Percentiles rank a stretch among this genome's conserved stretches.
Evolutionary conservation across 345 rosid genomes (phyloP).

Genomic region (Aurinia saxatilis): DNA sequence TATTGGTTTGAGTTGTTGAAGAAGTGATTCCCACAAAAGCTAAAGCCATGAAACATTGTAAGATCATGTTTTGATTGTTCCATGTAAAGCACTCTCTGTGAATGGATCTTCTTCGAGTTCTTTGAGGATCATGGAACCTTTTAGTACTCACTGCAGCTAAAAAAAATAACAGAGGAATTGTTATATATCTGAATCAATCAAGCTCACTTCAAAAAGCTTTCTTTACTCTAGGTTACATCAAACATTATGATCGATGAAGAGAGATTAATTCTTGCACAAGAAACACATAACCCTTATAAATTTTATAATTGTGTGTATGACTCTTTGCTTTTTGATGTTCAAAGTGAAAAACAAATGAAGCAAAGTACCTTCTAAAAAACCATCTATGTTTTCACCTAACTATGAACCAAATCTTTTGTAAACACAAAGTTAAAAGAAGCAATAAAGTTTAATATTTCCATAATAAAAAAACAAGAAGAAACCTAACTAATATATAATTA

Average conservation of each 20-base stretch:
- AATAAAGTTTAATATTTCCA: not conserved
- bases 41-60: conserved; percentile 36
- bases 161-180: not conserved
- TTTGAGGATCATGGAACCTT: conserved; percentile 8
- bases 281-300: not conserved
- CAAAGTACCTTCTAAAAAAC: not conserved
- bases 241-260: not conserved
- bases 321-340: conserved; percentile 9
- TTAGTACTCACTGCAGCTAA: conserved; percentile 12
- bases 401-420: conserved; percentile 17
- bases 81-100: conserved; percentile 23
- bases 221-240: not conserved
- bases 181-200: not conserved
- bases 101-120: conserved; percentile 7
- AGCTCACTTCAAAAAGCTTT: not conserved
- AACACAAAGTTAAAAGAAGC: conserved; percentile 19
- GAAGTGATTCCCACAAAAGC: conserved; percentile 27
- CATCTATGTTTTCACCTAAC: conserved; percentile 5
- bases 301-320: not conserved
- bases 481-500: not conserved
- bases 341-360: not conserved
- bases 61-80: conserved; percentile 23
- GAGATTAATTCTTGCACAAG: conserved; percentile 5
- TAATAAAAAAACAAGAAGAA: conserved; percentile 6
- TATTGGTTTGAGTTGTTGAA: conserved; percentile 50